Conservation (phyloP, 2,329 filamentous ascomycete genomes). For the Cytospora chrysosperma region DNA sequence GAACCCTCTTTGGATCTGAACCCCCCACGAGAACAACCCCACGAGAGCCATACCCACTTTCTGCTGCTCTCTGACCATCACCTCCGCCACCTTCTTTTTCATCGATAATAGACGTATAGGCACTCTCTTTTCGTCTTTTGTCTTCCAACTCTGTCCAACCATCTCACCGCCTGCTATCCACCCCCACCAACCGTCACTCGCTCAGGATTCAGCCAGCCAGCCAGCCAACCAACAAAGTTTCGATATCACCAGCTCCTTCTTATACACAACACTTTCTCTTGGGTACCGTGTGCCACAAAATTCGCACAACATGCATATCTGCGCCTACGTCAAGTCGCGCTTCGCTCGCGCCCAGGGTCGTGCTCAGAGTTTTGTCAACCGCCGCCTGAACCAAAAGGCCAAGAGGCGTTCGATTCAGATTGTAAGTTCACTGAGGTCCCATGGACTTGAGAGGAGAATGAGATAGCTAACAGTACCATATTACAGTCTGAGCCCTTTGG, state of each 20-base stretch:
- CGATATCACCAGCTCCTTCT: not conserved
- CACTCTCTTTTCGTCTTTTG: not conserved
- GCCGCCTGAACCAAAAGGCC: slow-evolving; percentile 40
- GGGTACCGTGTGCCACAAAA: no score
- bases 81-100: not conserved
- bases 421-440: slow-evolving; percentile 36
- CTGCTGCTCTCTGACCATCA: not conserved
- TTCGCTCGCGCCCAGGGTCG: slow-evolving; percentile 47
- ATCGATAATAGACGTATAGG: not conserved
- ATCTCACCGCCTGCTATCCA: not conserved
- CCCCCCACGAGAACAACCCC: not conserved
- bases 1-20: slow-evolving; percentile 5
- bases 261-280: not conserved
- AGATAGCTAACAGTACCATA: slow-evolving; percentile 28
- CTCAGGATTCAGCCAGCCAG: not conserved
- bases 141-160: not conserved
- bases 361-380: slow-evolving; percentile 23
- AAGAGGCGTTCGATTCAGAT: slow-evolving; percentile 45
- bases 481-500: slow-evolving; percentile 57
- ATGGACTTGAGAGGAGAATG: not conserved
- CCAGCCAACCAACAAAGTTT: not conserved
- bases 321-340: slow-evolving; percentile 44
- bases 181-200: not conserved
- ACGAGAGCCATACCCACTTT: not conserved
- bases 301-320: slow-evolving; percentile 33